Evolutionary conservation across 2,329 filamentous ascomycete genomes (phyloP), one percentile per base, ranked within the genome.

Genomic region (Fusarium tjaetaba): DNA sequence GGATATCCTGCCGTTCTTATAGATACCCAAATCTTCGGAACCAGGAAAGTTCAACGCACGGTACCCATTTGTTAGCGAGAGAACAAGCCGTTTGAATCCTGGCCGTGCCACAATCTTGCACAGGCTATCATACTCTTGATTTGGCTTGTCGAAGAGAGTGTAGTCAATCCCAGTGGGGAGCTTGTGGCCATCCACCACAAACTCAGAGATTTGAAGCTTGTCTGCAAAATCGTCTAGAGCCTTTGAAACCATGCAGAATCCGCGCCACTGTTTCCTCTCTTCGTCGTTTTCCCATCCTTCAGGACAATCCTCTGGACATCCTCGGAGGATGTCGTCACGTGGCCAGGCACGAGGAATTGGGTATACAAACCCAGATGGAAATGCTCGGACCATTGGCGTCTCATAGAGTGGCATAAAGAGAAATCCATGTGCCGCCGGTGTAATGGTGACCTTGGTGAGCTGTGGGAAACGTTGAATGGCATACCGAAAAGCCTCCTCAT

Each of bases 301-400:
- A 1, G 57, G 57, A 20, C 34, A 46, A 2, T 15, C 13, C 2
- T 45, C 26, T 6, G 45, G 42, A 6, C 14, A 9, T 30, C 8
- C 28, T 13, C n/a, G 32, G 6, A 41, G 32, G 28, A 0, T 28
- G 2, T 51, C 52, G 1, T 46, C 28, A 22, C 8, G 2, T 15
- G 39, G 42, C 60, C 65, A 70, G 24, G 42, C 4, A 0, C 49
- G 42, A 1, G 55, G 43, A 5, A 48, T 48, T 3, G 55, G 66
- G 10, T 70, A 70, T 1, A 42, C 41, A 52, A 70, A 70, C 0
- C 66, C 66, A 4, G 15, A 7, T 11, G 66, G 66, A 1, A 70
- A 43, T 14, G n/a, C 45, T 11, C 66, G 43, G 11, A 70, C 61
- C 49, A 70, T 70, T 13, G 68, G 61, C 4, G 55, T 70, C 1